phyloP scores from a whole-genome alignment of 345 rosid species.

The Eutrema heterophyllum region DNA sequence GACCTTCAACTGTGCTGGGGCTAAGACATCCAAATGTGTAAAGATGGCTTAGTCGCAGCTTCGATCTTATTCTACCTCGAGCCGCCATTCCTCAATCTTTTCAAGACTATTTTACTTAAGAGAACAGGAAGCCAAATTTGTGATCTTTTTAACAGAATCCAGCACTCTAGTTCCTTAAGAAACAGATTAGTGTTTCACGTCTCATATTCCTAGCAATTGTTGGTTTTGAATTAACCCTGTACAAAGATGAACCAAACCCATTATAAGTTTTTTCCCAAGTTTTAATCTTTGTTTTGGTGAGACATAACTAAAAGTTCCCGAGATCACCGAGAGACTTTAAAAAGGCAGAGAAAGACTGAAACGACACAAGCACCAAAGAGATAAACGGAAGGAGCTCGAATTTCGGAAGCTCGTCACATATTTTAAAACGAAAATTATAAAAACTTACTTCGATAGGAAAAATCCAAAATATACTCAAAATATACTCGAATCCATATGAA shows the following conservation, averaged over 20 bases:
- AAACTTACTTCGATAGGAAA: background rate
- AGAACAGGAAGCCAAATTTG: background rate
- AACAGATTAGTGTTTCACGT: background rate
- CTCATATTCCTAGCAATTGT: background rate
- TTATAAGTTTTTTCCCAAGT: background rate
- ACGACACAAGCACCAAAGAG: conserved; percentile 4
- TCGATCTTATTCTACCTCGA: conserved; percentile 75
- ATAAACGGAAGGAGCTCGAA: background rate
- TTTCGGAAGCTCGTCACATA: conserved; percentile 9
- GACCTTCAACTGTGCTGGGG: conserved; percentile 40
- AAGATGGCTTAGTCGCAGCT: conserved; percentile 63
- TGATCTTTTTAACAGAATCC: conserved; percentile 14
- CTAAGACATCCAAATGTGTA: conserved; percentile 77
- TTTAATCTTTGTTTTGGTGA: background rate
- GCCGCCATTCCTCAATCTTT: conserved; percentile 64
- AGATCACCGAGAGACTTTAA: background rate
- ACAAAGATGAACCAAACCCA: background rate
- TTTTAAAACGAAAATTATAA: background rate
- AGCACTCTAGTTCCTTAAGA: background rate
- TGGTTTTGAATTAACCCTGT: conserved; percentile 14
- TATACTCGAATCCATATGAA: conserved; percentile 9
- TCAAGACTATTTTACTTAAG: background rate
- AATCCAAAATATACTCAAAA: background rate
- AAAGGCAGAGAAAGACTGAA: conserved; percentile 1
- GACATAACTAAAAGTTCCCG: background rate